Conservation (phyloP, 768 basidiomycete species). For the Leccinum boreale region DNA sequence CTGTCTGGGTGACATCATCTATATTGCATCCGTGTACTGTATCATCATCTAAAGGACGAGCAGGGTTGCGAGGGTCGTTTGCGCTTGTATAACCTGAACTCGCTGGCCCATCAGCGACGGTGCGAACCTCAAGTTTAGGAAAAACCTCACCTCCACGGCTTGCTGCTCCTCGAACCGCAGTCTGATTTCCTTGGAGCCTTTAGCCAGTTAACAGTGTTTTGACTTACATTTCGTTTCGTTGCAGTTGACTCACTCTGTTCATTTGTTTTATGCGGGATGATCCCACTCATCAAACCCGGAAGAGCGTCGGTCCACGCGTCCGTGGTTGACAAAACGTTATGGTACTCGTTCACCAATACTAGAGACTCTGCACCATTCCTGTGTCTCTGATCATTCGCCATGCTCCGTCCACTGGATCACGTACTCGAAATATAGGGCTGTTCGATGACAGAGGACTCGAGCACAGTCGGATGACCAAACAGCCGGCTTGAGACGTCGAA, state of each 20-base stretch:
- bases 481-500: no score
- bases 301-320: no score
- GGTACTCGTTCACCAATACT: no score
- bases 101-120: slow-evolving; percentile 10
- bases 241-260: neutral
- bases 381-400: neutral
- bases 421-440: no score
- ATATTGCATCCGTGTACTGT: slow-evolving; percentile 16
- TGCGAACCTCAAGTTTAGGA: no score
- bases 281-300: neutral
- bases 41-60: slow-evolving; percentile 56
- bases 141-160: slow-evolving; percentile 67
- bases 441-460: no score
- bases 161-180: slow-evolving; percentile 84
- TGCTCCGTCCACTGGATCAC: neutral
- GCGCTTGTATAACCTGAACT: slow-evolving; percentile 70
- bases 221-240: slow-evolving; percentile 3
- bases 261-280: neutral
- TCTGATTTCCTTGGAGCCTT: slow-evolving; percentile 42
- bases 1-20: slow-evolving; percentile 12
- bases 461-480: no score
- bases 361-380: no score
- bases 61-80: slow-evolving; percentile 80
- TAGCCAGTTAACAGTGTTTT: slow-evolving; percentile 36
- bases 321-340: no score